A percentile compares a stretch with the other conserved stretches of the same genome.
Conservation (phyloP, 2,329 filamentous ascomycete genomes). For the Cladosporium sp. region DNA sequence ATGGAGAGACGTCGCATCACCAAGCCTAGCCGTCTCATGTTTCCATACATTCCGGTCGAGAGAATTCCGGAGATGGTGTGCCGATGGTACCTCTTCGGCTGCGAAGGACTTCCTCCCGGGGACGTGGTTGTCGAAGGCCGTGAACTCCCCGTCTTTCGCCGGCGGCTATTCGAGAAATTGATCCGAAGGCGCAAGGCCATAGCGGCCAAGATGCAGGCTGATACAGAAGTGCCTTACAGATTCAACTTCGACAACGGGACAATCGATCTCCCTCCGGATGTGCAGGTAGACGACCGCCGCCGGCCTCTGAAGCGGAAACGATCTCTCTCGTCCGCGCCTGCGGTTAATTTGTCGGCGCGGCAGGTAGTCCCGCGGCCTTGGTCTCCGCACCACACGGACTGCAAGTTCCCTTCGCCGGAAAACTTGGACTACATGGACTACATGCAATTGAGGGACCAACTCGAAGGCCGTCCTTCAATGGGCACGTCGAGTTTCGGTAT, state of each 20-base stretch:
- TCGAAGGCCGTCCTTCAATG: too few relatives aligned
- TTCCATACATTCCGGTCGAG: not conserved
- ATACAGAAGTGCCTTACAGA: not conserved
- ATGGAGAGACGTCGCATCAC: not conserved
- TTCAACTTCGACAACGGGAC: not conserved
- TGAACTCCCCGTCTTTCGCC: not conserved
- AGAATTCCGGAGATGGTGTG: not conserved
- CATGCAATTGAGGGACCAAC: not conserved
- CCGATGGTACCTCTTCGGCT: not conserved
- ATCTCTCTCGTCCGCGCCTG: not conserved
- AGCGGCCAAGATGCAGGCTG: not conserved
- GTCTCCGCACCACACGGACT: not conserved
- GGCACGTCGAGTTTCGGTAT: not conserved
- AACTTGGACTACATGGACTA: not conserved
- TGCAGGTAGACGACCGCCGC: not conserved
- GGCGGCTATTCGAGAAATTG: not conserved
- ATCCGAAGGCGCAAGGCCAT: not conserved
- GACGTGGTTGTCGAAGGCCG: not conserved
- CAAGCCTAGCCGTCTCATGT: not conserved
- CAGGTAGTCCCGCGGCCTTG: not conserved
- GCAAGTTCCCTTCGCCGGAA: not conserved
- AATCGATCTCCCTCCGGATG: not conserved
- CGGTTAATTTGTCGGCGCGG: too few relatives aligned
- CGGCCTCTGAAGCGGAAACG: not conserved
- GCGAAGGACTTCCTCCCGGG: not conserved